These are phyloP conservation scores for Psidium guajava DNA, from an alignment of 345 rosid genomes.

Conservation along the genomic window DNA sequence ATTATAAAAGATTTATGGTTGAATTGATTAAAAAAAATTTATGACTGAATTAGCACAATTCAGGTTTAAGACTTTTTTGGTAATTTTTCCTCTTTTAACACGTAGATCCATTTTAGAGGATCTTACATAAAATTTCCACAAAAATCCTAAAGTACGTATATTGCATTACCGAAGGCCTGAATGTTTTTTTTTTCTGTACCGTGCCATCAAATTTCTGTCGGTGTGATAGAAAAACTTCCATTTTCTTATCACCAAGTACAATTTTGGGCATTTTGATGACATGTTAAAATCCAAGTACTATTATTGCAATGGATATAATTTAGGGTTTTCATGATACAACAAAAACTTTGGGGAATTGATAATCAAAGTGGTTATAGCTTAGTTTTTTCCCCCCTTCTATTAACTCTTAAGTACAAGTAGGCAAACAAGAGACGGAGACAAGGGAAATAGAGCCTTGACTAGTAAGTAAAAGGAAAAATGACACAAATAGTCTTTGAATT, in stretches of 20 bases:
- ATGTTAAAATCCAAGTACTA: background rate
- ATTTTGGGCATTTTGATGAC: background rate
- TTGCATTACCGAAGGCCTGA: no score
- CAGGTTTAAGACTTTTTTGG: no score
- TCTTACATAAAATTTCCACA: no score
- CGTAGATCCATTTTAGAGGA: no score
- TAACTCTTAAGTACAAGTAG: no score
- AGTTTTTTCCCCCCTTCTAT: background rate
- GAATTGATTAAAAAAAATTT: no score
- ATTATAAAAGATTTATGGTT: no score
- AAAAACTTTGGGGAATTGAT: background rate
- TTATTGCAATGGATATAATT: background rate
- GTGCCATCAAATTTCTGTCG: background rate
- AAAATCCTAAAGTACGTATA: no score
- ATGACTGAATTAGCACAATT: no score
- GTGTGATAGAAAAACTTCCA: background rate
- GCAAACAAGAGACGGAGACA: no score
- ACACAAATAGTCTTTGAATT: no score
- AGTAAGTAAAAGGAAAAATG: background rate
- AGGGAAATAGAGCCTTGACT: background rate
- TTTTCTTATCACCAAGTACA: background rate
- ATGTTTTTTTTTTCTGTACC: background rate
- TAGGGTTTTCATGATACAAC: background rate
- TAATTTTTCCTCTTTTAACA: no score
- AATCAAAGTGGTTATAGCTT: background rate